Evolutionary conservation across 2,329 filamentous ascomycete genomes (phyloP).

Genomic region (Epichloe bromicola): DNA sequence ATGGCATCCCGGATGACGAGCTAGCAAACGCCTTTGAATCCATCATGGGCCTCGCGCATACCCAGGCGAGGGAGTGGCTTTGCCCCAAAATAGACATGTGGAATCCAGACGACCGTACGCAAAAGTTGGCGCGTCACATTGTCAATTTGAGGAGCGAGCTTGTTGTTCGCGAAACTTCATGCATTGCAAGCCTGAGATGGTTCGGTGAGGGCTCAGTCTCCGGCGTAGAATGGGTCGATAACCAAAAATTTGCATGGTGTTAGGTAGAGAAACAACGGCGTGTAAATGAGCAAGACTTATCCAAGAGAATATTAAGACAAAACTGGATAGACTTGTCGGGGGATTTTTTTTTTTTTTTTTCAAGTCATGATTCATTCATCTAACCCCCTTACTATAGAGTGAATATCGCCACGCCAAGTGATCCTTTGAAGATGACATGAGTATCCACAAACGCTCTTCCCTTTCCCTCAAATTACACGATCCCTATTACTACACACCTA

Average conservation of each 20-base stretch:
- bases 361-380: neutral
- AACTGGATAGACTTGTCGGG: neutral
- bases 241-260: conserved; percentile 72
- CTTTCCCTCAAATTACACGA: neutral
- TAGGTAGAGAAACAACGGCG: conserved; percentile 22
- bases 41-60: conserved; percentile 53
- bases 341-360: neutral
- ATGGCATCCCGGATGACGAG: conserved; percentile 23
- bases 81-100: conserved; percentile 64
- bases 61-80: conserved; percentile 58
- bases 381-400: neutral
- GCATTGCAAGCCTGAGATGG: conserved; percentile 62
- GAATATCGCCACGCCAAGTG: neutral
- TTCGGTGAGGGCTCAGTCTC: conserved; percentile 41
- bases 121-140: conserved; percentile 29
- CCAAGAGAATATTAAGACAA: neutral
- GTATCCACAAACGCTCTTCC: neutral
- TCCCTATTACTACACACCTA: neutral
- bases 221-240: conserved; percentile 57
- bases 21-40: conserved; percentile 43
- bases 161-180: conserved; percentile 47
- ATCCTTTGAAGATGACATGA: neutral
- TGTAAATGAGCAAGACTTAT: neutral
- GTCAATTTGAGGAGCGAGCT: conserved; percentile 35
- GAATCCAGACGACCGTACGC: conserved; percentile 56